Evolutionary conservation across 441 rosid species (phyloP).

Genomic region (Erodium texanum): DNA sequence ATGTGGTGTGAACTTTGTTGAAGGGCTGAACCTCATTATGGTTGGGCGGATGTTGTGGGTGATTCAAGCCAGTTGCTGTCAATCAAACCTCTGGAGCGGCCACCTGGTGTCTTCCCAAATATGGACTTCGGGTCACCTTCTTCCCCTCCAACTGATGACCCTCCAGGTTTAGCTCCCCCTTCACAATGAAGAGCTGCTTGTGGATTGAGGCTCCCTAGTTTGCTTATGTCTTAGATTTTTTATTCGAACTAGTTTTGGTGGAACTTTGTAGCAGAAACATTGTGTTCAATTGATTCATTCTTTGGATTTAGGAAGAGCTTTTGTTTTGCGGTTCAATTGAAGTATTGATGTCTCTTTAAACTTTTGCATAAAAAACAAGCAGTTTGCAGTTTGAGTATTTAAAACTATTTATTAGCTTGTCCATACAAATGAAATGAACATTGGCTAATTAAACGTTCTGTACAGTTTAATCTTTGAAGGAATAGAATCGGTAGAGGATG

Average conservation of each 20-base stretch:
- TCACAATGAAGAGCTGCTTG: slow-evolving; percentile 17
- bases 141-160: slow-evolving; percentile 36
- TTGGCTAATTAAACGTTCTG: too few species aligned
- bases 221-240: slow-evolving; percentile 7
- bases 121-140: slow-evolving; percentile 58
- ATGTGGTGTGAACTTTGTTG: slow-evolving; percentile 16
- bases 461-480: too few species aligned
- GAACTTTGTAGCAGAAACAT: slow-evolving; percentile 14
- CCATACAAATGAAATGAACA: too few species aligned
- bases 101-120: slow-evolving; percentile 69
- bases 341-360: too few species aligned
- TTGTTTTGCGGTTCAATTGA: neutral
- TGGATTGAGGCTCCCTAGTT: slow-evolving; percentile 13
- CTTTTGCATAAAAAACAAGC: too few species aligned
- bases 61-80: slow-evolving; percentile 78
- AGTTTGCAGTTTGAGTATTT: too few species aligned
- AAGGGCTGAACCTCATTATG: slow-evolving; percentile 93
- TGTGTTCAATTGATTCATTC: slow-evolving; percentile 40
- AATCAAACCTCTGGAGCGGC: slow-evolving; percentile 62
- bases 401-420: too few species aligned
- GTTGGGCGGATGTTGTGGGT: slow-evolving; percentile 94
- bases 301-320: slow-evolving; percentile 11
- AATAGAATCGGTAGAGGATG: too few species aligned
- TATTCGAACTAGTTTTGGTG: slow-evolving; percentile 16
- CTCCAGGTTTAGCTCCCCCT: slow-evolving; percentile 24